phyloP scores from a whole-genome alignment of 176 grass and related monocot genomes.

The Carex cristatella region DNA sequence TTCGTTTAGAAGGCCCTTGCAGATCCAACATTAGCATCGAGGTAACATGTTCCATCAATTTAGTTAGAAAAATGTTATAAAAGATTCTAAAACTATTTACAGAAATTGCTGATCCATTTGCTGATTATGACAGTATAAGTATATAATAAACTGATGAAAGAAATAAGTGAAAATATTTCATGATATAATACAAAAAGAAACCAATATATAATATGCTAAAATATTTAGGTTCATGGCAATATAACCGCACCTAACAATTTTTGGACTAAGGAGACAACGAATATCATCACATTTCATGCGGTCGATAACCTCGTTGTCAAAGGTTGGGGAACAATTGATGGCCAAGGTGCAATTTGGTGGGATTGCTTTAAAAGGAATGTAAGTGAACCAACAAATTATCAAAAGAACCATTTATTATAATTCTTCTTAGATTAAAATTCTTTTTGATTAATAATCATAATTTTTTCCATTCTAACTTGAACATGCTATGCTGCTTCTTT shows the following conservation, averaged over 20 bases:
- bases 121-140: background rate
- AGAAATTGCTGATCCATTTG: background rate
- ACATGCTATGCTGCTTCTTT: constrained; percentile 27
- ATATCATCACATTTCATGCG: constrained; percentile 33
- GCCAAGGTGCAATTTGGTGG: constrained; percentile 66
- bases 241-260: constrained; percentile 39
- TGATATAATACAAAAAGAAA: background rate
- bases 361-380: constrained; percentile 36
- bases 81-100: background rate
- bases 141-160: background rate
- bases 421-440: background rate
- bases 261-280: constrained; percentile 33
- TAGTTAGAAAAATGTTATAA: background rate
- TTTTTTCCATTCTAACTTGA: too few relatives aligned
- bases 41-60: constrained; percentile 25
- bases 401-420: background rate
- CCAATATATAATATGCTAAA: background rate
- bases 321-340: constrained; percentile 51
- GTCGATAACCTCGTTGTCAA: constrained; percentile 30
- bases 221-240: constrained; percentile 42
- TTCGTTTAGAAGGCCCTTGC: constrained; percentile 37
- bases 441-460: background rate
- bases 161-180: background rate
- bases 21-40: constrained; percentile 29
- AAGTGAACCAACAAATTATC: background rate